A percentile compares a stretch with the other conserved stretches of the same genome.
These are phyloP conservation scores for Ramaria rubella DNA, from an alignment of 768 basidiomycete species.

Conservation along the genomic window DNA sequence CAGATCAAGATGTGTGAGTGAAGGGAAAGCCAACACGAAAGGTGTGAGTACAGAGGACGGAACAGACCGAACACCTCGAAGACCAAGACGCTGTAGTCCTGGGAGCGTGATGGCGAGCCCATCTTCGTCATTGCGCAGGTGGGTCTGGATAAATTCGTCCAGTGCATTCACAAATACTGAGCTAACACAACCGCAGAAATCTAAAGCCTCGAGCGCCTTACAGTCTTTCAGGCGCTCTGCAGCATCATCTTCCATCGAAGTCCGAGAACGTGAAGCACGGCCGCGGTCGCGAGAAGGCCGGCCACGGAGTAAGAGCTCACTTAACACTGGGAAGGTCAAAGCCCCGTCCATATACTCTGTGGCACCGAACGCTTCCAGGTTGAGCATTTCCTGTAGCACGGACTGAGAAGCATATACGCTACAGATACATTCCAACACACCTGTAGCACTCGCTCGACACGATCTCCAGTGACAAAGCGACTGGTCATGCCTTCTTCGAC, in stretches of 20 bases:
- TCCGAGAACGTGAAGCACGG: slow-evolving; percentile 59
- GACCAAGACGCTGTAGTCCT: slow-evolving; percentile 67
- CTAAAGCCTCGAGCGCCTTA: slow-evolving; percentile 79
- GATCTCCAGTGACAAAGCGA: slow-evolving; percentile 88
- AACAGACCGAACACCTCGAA: slow-evolving; percentile 78
- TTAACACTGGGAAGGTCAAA: slow-evolving; percentile 75
- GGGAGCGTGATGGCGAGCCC: slow-evolving; percentile 46
- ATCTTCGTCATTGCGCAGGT: slow-evolving; percentile 45
- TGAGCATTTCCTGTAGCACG: slow-evolving; percentile 70
- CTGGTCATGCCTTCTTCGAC: slow-evolving; percentile 84
- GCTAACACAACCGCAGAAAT: slow-evolving; percentile 93
- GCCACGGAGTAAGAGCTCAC: slow-evolving; percentile 87
- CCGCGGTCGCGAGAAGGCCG: slow-evolving; percentile 61
- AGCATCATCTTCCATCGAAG: slow-evolving; percentile 37
- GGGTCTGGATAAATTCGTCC: slow-evolving; percentile 69
- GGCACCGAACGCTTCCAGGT: slow-evolving; percentile 82
- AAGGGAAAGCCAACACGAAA: slow-evolving; percentile 77
- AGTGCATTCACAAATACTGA: slow-evolving; percentile 83
- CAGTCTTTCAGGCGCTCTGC: slow-evolving; percentile 62
- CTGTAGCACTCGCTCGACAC: slow-evolving; percentile 73
- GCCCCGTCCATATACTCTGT: slow-evolving; percentile 99
- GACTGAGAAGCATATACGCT: background rate
- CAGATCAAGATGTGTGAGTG: slow-evolving; percentile 84
- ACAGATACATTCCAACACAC: slow-evolving; percentile 32
- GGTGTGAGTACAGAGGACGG: slow-evolving; percentile 58